Conservation (phyloP, 1,139 yeast genomes). For the Suhomyces wounanorum region DNA sequence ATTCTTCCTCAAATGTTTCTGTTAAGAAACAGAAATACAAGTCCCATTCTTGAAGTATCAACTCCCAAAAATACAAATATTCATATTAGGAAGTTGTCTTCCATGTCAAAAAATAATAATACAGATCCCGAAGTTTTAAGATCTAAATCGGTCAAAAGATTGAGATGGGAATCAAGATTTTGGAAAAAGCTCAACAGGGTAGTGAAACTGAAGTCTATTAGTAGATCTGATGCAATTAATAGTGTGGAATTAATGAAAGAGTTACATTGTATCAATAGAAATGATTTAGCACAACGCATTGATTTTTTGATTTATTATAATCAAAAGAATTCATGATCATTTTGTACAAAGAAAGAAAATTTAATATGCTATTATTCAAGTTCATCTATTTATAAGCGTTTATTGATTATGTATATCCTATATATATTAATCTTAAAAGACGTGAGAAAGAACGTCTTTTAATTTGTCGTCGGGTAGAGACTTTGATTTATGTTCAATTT, state of each 20-base stretch:
- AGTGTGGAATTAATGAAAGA: slow-evolving; percentile 13
- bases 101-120: not conserved
- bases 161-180: not conserved
- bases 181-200: slow-evolving; percentile 19
- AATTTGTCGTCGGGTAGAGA: slow-evolving; percentile 48
- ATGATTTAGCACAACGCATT: slow-evolving; percentile 16
- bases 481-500: slow-evolving; percentile 45
- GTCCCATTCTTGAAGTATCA: slow-evolving; percentile 15
- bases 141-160: not conserved
- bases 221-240: slow-evolving; percentile 17
- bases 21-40: slow-evolving; percentile 9
- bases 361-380: no score
- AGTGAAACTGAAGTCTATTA: slow-evolving; percentile 16
- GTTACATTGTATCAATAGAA: slow-evolving; percentile 13
- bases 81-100: not conserved
- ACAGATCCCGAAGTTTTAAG: no score
- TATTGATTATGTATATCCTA: not conserved
- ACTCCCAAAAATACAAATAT: slow-evolving; percentile 12
- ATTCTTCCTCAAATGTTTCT: slow-evolving; percentile 10
- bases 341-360: no score
- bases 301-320: slow-evolving; percentile 16
- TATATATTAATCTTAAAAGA: slow-evolving; percentile 17
- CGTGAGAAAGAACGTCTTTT: slow-evolving; percentile 45
- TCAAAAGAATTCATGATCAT: not conserved
- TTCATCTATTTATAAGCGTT: no score